phyloP scores from a whole-genome alignment of 73 alveolate genomes.

The Paramecium sonneborni region DNA sequence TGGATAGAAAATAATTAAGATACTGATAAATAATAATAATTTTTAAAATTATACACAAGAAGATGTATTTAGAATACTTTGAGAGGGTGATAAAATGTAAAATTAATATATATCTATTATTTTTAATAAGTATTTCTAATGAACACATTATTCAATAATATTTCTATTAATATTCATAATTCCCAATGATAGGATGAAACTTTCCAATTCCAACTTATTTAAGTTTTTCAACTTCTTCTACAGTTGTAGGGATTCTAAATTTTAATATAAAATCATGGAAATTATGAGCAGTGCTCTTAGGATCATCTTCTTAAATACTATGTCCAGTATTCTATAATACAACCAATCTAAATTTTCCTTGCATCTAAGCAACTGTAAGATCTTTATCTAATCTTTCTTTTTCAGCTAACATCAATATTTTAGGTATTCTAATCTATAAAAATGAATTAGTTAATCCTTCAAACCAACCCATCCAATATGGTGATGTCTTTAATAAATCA shows the following conservation, averaged over 20 bases:
- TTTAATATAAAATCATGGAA: conserved; percentile 55
- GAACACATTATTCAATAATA: conserved; percentile 18
- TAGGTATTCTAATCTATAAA: conserved; percentile 85
- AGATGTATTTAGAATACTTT: conserved; percentile 2
- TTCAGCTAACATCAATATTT: conserved; percentile 92
- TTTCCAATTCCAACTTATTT: conserved; percentile 63
- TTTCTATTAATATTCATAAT: conserved; percentile 31
- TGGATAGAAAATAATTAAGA: background rate
- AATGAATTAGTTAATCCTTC: conserved; percentile 91
- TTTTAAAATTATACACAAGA: conserved; percentile 24
- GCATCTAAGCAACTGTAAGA: conserved; percentile 96
- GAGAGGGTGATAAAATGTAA: background rate
- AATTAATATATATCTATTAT: background rate
- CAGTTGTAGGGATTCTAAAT: conserved; percentile 60
- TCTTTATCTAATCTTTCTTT: conserved; percentile 96
- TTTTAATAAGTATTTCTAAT: background rate
- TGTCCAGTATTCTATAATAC: conserved; percentile 94
- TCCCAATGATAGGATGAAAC: conserved; percentile 55
- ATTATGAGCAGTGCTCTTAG: conserved; percentile 72
- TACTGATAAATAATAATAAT: background rate
- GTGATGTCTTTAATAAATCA: conserved; percentile 87
- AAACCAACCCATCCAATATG: conserved; percentile 97
- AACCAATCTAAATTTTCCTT: conserved; percentile 94
- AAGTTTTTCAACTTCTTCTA: conserved; percentile 7
- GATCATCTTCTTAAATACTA: conserved; percentile 93